Percentiles rank a stretch among this genome's conserved stretches.
Conservation (phyloP, 2,329 filamentous ascomycete genomes). For the Aspergillus uvarum region DNA sequence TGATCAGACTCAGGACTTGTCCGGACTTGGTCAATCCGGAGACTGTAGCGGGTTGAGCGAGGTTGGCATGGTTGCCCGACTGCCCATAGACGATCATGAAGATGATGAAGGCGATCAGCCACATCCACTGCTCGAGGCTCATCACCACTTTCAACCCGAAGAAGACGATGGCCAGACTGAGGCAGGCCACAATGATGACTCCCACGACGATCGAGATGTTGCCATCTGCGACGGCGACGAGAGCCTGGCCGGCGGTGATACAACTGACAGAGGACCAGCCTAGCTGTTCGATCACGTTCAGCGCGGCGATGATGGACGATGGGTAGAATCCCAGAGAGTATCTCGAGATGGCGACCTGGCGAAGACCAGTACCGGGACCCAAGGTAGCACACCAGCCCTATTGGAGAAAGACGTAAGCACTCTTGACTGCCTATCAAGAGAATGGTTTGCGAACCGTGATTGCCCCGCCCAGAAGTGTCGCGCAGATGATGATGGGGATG, state of each 20-base stretch:
- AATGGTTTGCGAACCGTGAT: slow-evolving; percentile 16
- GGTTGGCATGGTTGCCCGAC: slow-evolving; percentile 45
- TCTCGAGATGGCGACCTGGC: slow-evolving; percentile 53
- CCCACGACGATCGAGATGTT: slow-evolving; percentile 26
- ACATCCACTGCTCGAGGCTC: slow-evolving; percentile 33
- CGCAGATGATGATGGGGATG: slow-evolving; percentile 49
- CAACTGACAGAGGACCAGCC: slow-evolving; percentile 29
- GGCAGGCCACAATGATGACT: slow-evolving; percentile 30
- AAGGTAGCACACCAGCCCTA: slow-evolving; percentile 53
- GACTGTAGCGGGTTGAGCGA: slow-evolving; percentile 35
- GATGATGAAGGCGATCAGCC: slow-evolving; percentile 31
- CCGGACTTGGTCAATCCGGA: slow-evolving; percentile 42
- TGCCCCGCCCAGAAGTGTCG: slow-evolving; percentile 46
- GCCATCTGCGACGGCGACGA: slow-evolving; percentile 33
- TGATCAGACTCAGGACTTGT: slow-evolving; percentile 45
- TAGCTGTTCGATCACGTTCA: slow-evolving; percentile 35
- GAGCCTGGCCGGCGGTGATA: slow-evolving; percentile 31
- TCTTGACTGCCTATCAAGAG: neutral
- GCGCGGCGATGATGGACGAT: slow-evolving; percentile 49
- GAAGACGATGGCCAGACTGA: slow-evolving; percentile 28
- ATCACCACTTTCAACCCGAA: slow-evolving; percentile 30
- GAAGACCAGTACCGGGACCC: slow-evolving; percentile 51
- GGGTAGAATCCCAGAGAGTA: slow-evolving; percentile 56
- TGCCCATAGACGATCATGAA: slow-evolving; percentile 54
- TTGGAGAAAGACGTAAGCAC: slow-evolving; percentile 9